These are phyloP conservation scores for Dioscorea cayenensis DNA, from an alignment of 116 monocot genomes.

Conservation along the genomic window DNA sequence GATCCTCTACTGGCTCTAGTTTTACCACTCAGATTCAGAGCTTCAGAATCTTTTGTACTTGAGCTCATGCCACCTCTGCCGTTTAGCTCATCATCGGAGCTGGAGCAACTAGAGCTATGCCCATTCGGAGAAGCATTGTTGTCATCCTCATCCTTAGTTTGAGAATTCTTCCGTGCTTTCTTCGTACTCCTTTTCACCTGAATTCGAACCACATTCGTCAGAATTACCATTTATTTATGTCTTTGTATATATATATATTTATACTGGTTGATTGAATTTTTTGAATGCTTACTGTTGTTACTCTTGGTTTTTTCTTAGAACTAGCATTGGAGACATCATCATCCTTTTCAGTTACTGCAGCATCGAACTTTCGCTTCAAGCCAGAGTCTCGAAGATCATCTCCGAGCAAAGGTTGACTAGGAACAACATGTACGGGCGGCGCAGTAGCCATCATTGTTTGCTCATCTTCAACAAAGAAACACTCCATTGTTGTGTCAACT, in stretches of 20 bases:
- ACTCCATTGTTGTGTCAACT: no score
- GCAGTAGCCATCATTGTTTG: no score
- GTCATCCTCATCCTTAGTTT: constrained; percentile 23
- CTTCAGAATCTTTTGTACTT: constrained; percentile 14
- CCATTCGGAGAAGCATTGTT: constrained; percentile 20
- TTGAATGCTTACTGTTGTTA: no score
- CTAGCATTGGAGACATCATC: no score
- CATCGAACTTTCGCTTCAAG: no score
- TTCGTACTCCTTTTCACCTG: constrained; percentile 30
- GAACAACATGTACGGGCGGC: no score
- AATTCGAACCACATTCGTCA: not conserved
- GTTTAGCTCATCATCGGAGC: constrained; percentile 43
- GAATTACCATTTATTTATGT: not conserved
- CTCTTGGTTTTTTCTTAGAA: no score
- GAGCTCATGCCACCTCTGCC: constrained; percentile 11
- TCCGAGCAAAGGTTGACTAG: no score
- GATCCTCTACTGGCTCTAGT: constrained; percentile 51
- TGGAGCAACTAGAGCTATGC: constrained; percentile 38
- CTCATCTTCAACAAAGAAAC: no score
- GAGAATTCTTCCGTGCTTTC: constrained; percentile 22
- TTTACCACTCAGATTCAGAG: constrained; percentile 32
- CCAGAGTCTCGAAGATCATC: no score
- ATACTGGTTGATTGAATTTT: not conserved
- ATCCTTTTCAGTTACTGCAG: no score
- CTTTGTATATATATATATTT: not conserved